phyloP scores from a whole-genome alignment of 179 eudicot genomes.

The Beta lomatogona region DNA sequence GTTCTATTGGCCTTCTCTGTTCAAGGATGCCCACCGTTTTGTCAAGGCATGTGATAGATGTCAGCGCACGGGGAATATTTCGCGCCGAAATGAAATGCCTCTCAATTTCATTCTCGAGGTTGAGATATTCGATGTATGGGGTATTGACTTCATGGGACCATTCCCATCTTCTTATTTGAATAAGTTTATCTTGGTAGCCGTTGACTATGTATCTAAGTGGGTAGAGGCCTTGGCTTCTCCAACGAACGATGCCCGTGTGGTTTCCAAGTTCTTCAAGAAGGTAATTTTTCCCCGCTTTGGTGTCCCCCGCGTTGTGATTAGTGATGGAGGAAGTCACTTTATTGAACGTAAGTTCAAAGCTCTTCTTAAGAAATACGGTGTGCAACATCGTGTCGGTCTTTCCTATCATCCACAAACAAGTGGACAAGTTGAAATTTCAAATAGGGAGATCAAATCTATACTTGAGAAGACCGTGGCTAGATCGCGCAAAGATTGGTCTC shows the following conservation, averaged over 20 bases:
- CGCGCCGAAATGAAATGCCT: background rate
- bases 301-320: background rate
- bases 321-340: background rate
- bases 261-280: background rate
- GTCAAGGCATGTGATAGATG: background rate
- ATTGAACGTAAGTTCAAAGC: background rate
- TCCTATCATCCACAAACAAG: background rate
- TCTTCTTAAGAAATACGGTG: background rate
- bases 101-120: background rate
- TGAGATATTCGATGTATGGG: conserved; percentile 1
- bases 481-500: background rate
- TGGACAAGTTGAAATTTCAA: background rate
- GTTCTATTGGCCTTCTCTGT: background rate
- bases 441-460: background rate
- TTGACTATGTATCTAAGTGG: conserved; percentile 1
- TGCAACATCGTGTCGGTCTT: background rate
- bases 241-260: background rate
- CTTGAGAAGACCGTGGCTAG: background rate
- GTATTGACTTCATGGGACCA: background rate
- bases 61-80: background rate
- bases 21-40: background rate
- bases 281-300: background rate
- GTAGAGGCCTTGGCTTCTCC: background rate
- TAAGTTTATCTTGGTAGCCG: background rate
- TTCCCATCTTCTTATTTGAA: background rate